Evolutionary conservation across 2,329 filamentous ascomycete species (phyloP).

Genomic region (Coniochaeta sp.): DNA sequence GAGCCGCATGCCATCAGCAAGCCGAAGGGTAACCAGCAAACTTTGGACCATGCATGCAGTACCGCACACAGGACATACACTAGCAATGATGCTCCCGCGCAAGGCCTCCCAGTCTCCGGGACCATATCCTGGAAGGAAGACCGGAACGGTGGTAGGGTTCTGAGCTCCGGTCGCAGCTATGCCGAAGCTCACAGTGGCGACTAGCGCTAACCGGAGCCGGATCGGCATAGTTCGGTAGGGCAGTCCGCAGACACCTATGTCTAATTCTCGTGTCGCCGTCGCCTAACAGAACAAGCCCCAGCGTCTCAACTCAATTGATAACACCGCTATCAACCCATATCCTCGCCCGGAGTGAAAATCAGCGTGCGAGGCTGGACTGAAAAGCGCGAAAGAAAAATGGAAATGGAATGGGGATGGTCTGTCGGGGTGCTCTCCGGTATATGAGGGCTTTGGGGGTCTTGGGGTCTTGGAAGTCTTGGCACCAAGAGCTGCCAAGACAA

Average conservation of each 20-base stretch:
- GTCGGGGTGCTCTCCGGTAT: background rate
- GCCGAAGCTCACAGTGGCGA: background rate
- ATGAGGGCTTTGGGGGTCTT: background rate
- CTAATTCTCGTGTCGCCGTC: background rate
- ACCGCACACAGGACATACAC: conserved; percentile 19
- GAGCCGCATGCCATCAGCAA: background rate
- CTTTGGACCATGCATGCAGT: no score
- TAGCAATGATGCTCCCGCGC: conserved; percentile 37
- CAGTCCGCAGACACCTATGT: background rate
- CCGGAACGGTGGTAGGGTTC: conserved; percentile 27
- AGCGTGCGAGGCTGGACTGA: background rate
- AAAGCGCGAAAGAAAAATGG: background rate
- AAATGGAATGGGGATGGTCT: background rate
- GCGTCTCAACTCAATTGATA: background rate
- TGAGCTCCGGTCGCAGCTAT: background rate
- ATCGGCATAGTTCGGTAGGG: background rate
- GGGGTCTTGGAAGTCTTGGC: background rate
- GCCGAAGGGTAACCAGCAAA: background rate
- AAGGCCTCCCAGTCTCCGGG: conserved; percentile 34
- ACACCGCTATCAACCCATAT: background rate
- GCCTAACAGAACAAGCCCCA: background rate
- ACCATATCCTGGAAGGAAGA: conserved; percentile 37
- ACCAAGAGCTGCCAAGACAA: background rate
- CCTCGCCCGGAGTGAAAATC: background rate
- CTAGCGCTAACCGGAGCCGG: background rate